Conservation (phyloP, 164 flowering plant species). For the Santalum album region DNA sequence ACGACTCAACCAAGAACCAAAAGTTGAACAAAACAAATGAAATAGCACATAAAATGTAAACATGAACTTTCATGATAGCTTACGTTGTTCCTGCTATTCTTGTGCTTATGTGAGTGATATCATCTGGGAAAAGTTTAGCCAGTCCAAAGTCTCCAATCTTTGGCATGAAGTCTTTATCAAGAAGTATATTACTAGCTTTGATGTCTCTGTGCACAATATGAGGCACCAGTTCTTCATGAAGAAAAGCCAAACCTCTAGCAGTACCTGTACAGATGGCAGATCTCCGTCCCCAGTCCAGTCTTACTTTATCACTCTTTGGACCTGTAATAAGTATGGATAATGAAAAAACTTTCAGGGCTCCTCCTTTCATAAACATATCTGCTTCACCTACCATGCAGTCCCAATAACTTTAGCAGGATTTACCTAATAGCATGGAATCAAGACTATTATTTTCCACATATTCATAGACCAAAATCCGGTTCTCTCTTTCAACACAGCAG, state of each 20-base stretch:
- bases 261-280: slow-evolving; percentile 65
- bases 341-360: background rate
- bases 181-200: slow-evolving; percentile 87
- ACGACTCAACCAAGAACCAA: no score
- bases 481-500: slow-evolving; percentile 46
- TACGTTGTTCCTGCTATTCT: slow-evolving; percentile 91
- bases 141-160: slow-evolving; percentile 95
- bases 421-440: slow-evolving; percentile 57
- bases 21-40: no score
- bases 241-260: slow-evolving; percentile 65
- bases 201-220: slow-evolving; percentile 89
- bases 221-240: slow-evolving; percentile 83
- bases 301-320: slow-evolving; percentile 22
- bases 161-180: slow-evolving; percentile 56
- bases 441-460: slow-evolving; percentile 70
- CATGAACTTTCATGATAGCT: slow-evolving; percentile 10
- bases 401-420: slow-evolving; percentile 1
- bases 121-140: slow-evolving; percentile 90
- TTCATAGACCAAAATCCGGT: slow-evolving; percentile 63
- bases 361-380: background rate
- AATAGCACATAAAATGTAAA: no score
- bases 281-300: slow-evolving; percentile 62
- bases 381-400: slow-evolving; percentile 6
- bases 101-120: slow-evolving; percentile 91
- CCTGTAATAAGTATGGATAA: slow-evolving; percentile 29